Evolutionary conservation across 2,329 filamentous ascomycete species (phyloP), one percentile per base, ranked within the genome.

Genomic region (Pseudogymnoascus sp.): DNA sequence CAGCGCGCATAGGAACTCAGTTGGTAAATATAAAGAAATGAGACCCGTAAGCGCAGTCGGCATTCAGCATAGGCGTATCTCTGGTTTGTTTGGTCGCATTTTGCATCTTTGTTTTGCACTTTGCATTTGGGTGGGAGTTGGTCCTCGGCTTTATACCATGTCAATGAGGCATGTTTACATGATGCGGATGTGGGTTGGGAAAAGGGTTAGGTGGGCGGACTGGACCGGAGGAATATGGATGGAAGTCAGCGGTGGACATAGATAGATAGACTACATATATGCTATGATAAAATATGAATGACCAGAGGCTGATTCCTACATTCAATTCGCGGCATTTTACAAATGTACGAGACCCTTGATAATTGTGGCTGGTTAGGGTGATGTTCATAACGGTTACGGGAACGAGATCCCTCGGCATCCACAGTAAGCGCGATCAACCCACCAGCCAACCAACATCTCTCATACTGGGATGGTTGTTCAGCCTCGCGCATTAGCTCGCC

Each of bases 1-100:
- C 69, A 71, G 60, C 66, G 68, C 33, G 66, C 62, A 35, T 64
- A 60, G 61, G 28, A 33, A 35, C 50, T 56, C 50, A 56, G n/a
- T 56, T 56, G 50, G 50, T 56, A 56, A 56, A 56, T 56, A 56
- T 33, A 33, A 53, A 16, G 46, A 56, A 56, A 56, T 33, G 50
- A 56, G 50, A 33, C 28, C 28, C 50, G 28, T 56, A 33, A 56
- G 50, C 50, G 50, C 50, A 56, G 50, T 56, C 28, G 50, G 50
- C 50, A 56, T 56, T 56, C 28, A 56, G 50, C 50, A 56, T 56
- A 33, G 50, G 50, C 50, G 50, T 56, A 56, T 56, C 28, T 56
- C 50, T 56, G 50, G 50, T 56, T 56, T 56, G 50, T 56, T 56
- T 35, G 50, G 50, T 56, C 35, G 50, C 50, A 56, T 33, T 56